A percentile compares a stretch with the other conserved stretches of the same genome.
These are phyloP conservation scores for Chrysanthemum makinoi DNA, from an alignment of 129 eudicot species.

Conservation along the genomic window DNA sequence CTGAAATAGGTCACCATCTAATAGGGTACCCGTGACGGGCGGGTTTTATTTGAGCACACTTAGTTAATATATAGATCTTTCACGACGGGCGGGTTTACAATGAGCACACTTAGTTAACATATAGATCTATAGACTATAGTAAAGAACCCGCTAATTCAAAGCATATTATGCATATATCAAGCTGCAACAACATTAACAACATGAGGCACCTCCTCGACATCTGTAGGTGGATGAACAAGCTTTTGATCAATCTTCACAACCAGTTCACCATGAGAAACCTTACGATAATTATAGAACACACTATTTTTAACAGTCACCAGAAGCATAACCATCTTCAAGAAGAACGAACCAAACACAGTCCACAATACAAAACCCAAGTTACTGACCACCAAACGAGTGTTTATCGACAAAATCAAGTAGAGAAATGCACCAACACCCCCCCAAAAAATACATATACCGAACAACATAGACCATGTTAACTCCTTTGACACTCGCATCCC, in stretches of 20 bases:
- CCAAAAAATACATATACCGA: constrained; percentile 29
- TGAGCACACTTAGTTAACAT: too few relatives aligned
- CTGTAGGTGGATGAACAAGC: constrained; percentile 55
- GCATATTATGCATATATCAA: too few relatives aligned
- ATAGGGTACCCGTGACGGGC: too few relatives aligned
- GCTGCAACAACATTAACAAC: constrained; percentile 47
- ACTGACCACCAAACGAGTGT: constrained; percentile 19
- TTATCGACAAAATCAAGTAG: neutral
- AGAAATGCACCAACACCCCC: constrained; percentile 25
- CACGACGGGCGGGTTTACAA: too few relatives aligned
- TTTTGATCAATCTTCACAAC: constrained; percentile 29
- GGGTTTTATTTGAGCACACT: too few relatives aligned
- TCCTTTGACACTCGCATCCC: neutral
- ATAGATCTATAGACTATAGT: too few relatives aligned
- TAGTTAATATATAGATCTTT: too few relatives aligned
- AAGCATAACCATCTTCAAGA: constrained; percentile 48
- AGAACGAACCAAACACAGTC: constrained; percentile 35
- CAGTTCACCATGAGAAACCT: constrained; percentile 60
- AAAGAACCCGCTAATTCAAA: too few relatives aligned
- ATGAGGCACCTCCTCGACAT: constrained; percentile 29
- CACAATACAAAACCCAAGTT: constrained; percentile 18
- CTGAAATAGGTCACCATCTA: too few relatives aligned
- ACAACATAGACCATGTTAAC: constrained; percentile 9
- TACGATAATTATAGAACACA: constrained; percentile 74
- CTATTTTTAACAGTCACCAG: constrained; percentile 36